Base-by-base conservation (phyloP, 495 filamentous ascomycete genomes). In the Neurospora tetraspora region DNA sequence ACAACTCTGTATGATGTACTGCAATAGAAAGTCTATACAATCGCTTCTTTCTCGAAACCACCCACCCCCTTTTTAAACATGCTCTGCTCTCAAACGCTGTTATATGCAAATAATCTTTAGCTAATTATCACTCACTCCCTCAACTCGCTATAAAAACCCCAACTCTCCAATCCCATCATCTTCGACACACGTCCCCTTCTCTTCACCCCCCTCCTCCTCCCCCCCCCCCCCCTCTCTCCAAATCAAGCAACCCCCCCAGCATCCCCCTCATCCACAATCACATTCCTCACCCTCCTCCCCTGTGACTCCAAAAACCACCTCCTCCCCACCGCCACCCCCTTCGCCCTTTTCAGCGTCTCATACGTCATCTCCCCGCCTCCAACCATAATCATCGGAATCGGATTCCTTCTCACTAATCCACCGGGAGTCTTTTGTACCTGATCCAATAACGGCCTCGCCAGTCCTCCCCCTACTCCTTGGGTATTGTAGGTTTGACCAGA, bases 301-400 rank as follows among this genome's bases (percentile, higher is more conserved):
- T 94, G 91, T 94, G 91, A 72, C 93, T 96, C 88, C 61, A 98
- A 87, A 76, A 88, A 88, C 79, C 92, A 98, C 79, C 93, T 82
- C 79, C 93, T 88, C 81, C 89, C 88, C 65, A 97, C 77, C 1
- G 92, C 93, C 18, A 98, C 74, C 3, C 86, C 86, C 75, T 80
- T 84, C 16, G 92, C 88, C 74, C 82, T 82, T 69, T 79, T 85
- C 4, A 96, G 76, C 72, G 91, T 76, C 61, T 89, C 86, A 73
- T 90, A 91, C 59, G 88, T 90, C 72, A 87, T 84, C 18, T 93
- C 85, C 3, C 91, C 93, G 0, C 93, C 94, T 0, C 89, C 89
- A 9, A 96, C 90, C 91, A 98, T 92, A 31, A 97, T 86, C 90
- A 97, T 90, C 31, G 90, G 86, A 20, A 97, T 91, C 16, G 89